These are phyloP conservation scores for Neofusicoccum sp. DNA, from an alignment of 2,329 filamentous ascomycete species.

Conservation along the genomic window DNA sequence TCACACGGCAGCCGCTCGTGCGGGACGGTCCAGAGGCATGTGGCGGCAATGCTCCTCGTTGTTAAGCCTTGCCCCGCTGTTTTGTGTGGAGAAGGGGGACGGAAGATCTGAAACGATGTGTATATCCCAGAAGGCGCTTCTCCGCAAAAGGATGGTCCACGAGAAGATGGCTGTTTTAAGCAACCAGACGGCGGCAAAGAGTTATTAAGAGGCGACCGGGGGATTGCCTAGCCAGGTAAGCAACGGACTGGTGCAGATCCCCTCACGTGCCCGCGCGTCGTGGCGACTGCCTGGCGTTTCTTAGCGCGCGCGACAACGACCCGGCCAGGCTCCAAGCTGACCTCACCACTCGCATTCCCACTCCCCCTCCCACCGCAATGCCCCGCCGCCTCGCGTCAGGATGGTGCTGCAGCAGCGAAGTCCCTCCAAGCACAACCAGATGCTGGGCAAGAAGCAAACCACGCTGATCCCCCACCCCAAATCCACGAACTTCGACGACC, in stretches of 20 bases:
- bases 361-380: neutral
- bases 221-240: no score
- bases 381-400: slow-evolving; percentile 20
- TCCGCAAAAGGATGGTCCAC: no score
- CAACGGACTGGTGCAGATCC: neutral
- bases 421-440: slow-evolving; percentile 50
- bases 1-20: no score
- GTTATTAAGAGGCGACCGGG: no score
- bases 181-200: no score
- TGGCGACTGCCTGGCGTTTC: neutral
- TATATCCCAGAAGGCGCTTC: no score
- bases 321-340: neutral
- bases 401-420: slow-evolving; percentile 44
- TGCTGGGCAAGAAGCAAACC: slow-evolving; percentile 52
- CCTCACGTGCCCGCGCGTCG: neutral
- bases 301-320: slow-evolving; percentile 4
- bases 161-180: no score
- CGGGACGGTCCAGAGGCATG: no score
- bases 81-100: no score
- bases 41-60: no score
- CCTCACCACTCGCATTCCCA: neutral
- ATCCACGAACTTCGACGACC: slow-evolving; percentile 47
- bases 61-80: no score
- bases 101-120: no score
- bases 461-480: slow-evolving; percentile 50